Evolutionary conservation across 2,329 filamentous ascomycete genomes (phyloP), one percentile per base, ranked within the genome.

Genomic region (Penicillium palitans): DNA sequence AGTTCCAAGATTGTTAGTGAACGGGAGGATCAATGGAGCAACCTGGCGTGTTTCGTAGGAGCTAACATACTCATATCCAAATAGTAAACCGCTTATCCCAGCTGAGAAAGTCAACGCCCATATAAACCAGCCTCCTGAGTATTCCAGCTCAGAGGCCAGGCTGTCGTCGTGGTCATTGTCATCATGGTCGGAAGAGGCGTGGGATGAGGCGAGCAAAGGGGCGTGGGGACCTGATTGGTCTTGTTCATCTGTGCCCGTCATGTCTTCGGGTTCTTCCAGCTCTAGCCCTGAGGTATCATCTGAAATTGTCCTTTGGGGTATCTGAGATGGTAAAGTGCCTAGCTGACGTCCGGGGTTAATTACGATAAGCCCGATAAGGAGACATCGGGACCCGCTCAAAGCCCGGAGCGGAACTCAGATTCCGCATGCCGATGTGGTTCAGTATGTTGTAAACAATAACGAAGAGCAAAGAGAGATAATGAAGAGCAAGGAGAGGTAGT

Each of bases 41-140:
- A 37, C 19, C 24, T 29, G 33, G 13, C 6, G 15, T 45, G 35
- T 9, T n/a, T 9, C 8, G 27, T 10, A 37, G 29, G 6, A 27
- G 21, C 45, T 29, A 59, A 47, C 73, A 57, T 75, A 83, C 81
- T 87, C 84, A 67, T 85, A 87, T 56, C 84, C 84, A 72, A 87
- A 87, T 17, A 87, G 71, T 15, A 87, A 71, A 3, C 84, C 84
- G 51, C 80, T 83, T 15, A 87, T 78, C 4, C 83, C 83, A 7
- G 84, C 84, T 24, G 83, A 81, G 45, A 84, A 75, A 0, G 83
- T 85, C 51, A 87, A 71, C 4, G 76, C 73, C 80, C 81, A 85
- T 40, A 85, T 80, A 57, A 86, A 85, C 51, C 70, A 67, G 33
- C 72, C 72, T 44, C 71, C 72, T 6, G 68, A 69, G 42, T 66